Conservation (phyloP, 768 basidiomycete species). For the Rhodotorula diobovata region DNA sequence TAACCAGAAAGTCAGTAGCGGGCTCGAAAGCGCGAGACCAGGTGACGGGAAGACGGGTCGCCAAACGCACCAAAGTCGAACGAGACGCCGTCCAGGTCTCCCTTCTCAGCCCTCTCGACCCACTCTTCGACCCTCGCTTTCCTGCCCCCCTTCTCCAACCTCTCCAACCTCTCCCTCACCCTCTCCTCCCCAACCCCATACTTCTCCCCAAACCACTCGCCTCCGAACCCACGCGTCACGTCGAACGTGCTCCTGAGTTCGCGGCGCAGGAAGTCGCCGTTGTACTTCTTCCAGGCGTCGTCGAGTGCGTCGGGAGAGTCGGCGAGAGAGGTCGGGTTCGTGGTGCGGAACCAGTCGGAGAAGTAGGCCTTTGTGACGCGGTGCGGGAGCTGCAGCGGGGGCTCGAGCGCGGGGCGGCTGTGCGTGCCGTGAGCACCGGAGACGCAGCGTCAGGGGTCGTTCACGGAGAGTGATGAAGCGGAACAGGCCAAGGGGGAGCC, state of each 20-base stretch:
- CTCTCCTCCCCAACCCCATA: slow-evolving; percentile 25
- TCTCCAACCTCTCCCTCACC: slow-evolving; percentile 14
- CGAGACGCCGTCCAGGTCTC: slow-evolving; percentile 31
- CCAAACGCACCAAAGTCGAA: slow-evolving; percentile 35
- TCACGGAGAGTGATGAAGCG: neutral
- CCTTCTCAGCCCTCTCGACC: slow-evolving; percentile 19
- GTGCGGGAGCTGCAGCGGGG: slow-evolving; percentile 33
- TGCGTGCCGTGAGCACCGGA: neutral
- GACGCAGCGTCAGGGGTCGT: neutral
- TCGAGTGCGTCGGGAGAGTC: slow-evolving; percentile 27
- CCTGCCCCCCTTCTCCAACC: slow-evolving; percentile 15
- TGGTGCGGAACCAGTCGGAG: slow-evolving; percentile 29
- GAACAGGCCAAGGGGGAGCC: too few relatives aligned
- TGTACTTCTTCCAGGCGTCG: slow-evolving; percentile 39
- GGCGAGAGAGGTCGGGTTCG: slow-evolving; percentile 8
- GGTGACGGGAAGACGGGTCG: neutral
- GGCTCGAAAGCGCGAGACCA: neutral
- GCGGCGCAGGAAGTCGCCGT: slow-evolving; percentile 9
- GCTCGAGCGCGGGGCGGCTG: slow-evolving; percentile 11
- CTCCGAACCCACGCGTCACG: slow-evolving; percentile 1
- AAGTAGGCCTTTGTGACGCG: slow-evolving; percentile 37
- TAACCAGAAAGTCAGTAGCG: neutral
- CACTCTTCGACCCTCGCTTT: slow-evolving; percentile 28
- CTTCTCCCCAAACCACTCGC: slow-evolving; percentile 41
- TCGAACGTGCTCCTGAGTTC: slow-evolving; percentile 14